A percentile compares a stretch with the other conserved stretches of the same genome.
Evolutionary conservation across 2,329 filamentous ascomycete genomes (phyloP).

Genomic region (Penicillium sp.): DNA sequence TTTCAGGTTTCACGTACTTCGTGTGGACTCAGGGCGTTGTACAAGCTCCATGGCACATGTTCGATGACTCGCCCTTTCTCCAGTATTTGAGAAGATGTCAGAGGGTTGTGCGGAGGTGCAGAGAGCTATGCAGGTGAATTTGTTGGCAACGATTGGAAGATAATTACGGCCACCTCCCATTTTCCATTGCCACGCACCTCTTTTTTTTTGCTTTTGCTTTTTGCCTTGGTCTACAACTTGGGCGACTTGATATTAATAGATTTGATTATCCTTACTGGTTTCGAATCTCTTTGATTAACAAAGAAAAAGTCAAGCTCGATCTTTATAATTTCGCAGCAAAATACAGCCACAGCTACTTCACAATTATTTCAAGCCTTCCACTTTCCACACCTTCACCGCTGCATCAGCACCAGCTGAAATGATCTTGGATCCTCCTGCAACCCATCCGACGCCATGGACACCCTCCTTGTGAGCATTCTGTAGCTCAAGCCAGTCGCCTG

Average conservation of each 20-base stretch:
- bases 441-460: conserved; percentile 83
- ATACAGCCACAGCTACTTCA: background rate
- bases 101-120: conserved; percentile 7
- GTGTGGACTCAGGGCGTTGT: conserved; percentile 12
- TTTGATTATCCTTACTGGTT: background rate
- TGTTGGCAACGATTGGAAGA: conserved; percentile 5
- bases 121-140: conserved; percentile 9
- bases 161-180: conserved; percentile 13
- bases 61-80: conserved; percentile 2
- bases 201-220: conserved; percentile 6
- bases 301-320: background rate
- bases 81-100: background rate
- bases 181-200: conserved; percentile 14
- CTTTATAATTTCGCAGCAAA: background rate
- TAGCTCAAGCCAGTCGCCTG: conserved; percentile 79
- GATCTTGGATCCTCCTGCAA: conserved; percentile 64
- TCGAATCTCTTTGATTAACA: background rate
- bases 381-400: conserved; percentile 83
- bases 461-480: conserved; percentile 94
- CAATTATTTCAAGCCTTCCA: conserved; percentile 52
- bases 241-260: background rate
- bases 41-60: conserved; percentile 1
- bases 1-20: conserved; percentile 19
- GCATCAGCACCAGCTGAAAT: conserved; percentile 84
- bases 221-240: background rate